Evolutionary conservation across 805 yeast species (phyloP).

Genomic region (Monosporozyma yasuniensis): DNA sequence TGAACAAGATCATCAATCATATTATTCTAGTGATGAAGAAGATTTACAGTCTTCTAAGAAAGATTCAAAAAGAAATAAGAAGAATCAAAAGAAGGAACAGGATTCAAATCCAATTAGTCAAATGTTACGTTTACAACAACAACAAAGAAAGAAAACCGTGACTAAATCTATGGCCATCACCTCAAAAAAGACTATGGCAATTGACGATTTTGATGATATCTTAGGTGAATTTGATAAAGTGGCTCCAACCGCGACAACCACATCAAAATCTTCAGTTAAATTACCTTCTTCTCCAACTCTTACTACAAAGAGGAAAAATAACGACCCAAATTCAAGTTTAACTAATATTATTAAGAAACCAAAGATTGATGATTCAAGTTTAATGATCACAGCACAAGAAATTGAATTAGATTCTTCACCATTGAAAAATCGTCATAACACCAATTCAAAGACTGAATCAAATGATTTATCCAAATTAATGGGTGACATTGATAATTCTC

Average conservation of each 20-base stretch:
- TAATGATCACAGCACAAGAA: neutral
- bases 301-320: neutral
- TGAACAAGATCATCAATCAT: conserved; percentile 62
- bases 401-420: conserved; percentile 22
- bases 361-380: conserved; percentile 2
- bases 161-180: conserved; percentile 37
- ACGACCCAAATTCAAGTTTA: neutral
- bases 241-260: neutral
- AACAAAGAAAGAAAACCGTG: neutral
- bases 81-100: conserved; percentile 15
- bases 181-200: conserved; percentile 19
- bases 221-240: conserved; percentile 40
- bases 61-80: conserved; percentile 11
- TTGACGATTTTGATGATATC: conserved; percentile 59
- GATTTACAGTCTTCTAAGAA: neutral
- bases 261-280: neutral
- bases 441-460: neutral
- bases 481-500: conserved; percentile 19
- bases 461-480: conserved; percentile 10
- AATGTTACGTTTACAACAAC: conserved; percentile 42
- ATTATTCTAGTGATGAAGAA: conserved; percentile 47
- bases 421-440: conserved; percentile 11
- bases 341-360: conserved; percentile 8
- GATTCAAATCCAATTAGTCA: conserved; percentile 25
- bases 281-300: conserved; percentile 9